A percentile compares a stretch with the other conserved stretches of the same genome.
Conservation (phyloP, 225 moss, liverwort and hornwort genomes). For the Rhytidiadelphus loreus region DNA sequence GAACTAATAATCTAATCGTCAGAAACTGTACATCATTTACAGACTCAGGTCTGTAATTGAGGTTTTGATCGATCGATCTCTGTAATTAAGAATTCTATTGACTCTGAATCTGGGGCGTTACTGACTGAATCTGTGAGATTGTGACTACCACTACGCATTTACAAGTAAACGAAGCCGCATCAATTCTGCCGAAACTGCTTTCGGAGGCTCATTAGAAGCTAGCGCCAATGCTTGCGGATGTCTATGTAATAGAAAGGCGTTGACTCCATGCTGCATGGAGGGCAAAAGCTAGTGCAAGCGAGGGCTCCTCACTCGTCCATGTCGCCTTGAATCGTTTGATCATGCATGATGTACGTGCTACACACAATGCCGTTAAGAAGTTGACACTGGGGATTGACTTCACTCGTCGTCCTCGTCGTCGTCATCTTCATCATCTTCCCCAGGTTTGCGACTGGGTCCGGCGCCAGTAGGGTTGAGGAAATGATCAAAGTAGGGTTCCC, state of each 20-base stretch:
- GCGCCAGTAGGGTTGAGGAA: slow-evolving; percentile 10
- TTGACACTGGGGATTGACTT: not conserved
- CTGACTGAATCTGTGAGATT: not conserved
- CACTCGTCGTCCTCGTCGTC: not conserved
- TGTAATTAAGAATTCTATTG: not conserved
- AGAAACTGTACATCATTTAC: not conserved
- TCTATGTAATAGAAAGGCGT: not conserved
- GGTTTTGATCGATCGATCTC: not conserved
- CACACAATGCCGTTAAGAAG: not conserved
- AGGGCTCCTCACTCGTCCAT: not conserved
- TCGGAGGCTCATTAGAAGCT: not conserved
- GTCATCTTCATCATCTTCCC: not conserved
- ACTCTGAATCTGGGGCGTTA: not conserved
- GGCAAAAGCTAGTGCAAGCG: not conserved
- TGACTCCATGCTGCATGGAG: not conserved
- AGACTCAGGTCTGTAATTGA: not conserved
- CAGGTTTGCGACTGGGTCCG: not conserved
- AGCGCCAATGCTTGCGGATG: not conserved
- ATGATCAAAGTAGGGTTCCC: slow-evolving; percentile 31
- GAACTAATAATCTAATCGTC: not conserved
- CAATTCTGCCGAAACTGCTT: not conserved
- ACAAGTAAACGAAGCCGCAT: not conserved
- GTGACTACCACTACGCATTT: not conserved
- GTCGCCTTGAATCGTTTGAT: not conserved
- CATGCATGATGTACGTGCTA: not conserved